Conservation (phyloP, 2,329 filamentous ascomycete species). For the Aspergillus sp. region DNA sequence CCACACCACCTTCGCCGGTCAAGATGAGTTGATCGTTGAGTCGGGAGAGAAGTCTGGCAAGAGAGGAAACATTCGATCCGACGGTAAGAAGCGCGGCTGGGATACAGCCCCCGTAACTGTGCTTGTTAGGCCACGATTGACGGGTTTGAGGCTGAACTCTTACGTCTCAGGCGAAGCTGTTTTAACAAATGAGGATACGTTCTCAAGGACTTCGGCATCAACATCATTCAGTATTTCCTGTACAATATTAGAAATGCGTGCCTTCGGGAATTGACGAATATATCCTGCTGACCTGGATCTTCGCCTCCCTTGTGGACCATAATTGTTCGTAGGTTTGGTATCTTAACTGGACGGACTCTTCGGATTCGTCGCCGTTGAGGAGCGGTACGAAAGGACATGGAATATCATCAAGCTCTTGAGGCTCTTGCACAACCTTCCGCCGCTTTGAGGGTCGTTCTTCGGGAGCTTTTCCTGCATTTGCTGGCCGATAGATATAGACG, state of each 20-base stretch:
- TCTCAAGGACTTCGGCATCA: constrained; percentile 44
- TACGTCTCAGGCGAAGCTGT: constrained; percentile 42
- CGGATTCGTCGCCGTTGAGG: constrained; percentile 43
- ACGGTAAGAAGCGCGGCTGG: constrained; percentile 49
- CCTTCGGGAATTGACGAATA: neutral
- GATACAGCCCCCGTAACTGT: constrained; percentile 45
- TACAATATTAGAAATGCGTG: constrained; percentile 18
- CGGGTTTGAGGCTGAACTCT: constrained; percentile 17
- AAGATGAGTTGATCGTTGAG: constrained; percentile 41
- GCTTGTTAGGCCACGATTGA: constrained; percentile 19
- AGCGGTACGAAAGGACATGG: constrained; percentile 43
- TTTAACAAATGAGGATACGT: constrained; percentile 44
- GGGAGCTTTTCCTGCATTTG: constrained; percentile 42
- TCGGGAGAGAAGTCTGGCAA: constrained; percentile 42
- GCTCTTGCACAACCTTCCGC: constrained; percentile 56
- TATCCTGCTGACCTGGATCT: constrained; percentile 40
- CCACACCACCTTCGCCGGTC: constrained; percentile 39
- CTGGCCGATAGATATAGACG: constrained; percentile 66
- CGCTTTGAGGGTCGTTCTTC: constrained; percentile 60
- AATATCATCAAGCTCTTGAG: constrained; percentile 16
- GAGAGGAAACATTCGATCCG: constrained; percentile 49
- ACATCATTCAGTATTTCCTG: constrained; percentile 44
- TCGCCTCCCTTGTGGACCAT: constrained; percentile 45
- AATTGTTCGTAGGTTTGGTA: constrained; percentile 43
- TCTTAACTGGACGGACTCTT: constrained; percentile 38